These are phyloP conservation scores for Acorus calamus DNA, from an alignment of 106 monocot species.

Conservation along the genomic window DNA sequence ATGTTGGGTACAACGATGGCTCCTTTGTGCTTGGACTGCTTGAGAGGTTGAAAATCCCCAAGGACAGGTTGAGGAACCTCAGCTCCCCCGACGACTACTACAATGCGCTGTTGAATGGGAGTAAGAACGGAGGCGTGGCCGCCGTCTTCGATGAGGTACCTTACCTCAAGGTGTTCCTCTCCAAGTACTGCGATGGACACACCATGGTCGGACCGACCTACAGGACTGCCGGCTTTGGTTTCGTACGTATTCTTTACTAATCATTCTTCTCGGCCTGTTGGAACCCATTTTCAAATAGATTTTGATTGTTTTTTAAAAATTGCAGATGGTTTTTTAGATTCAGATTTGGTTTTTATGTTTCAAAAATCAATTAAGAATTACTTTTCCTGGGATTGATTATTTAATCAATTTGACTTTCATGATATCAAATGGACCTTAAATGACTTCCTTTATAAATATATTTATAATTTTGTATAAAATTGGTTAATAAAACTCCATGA, in stretches of 20 bases:
- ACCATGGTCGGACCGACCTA: conserved; percentile 26
- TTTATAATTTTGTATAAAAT: no score
- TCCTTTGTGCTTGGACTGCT: conserved; percentile 14
- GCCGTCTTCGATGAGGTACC: conserved; percentile 22
- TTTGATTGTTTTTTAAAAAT: no score
- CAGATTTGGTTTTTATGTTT: no score
- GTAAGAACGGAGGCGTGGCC: conserved; percentile 19
- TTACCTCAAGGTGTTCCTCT: conserved; percentile 24
- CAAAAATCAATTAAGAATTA: no score
- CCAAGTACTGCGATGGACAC: conserved; percentile 8
- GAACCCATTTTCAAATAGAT: no score
- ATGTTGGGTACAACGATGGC: background rate
- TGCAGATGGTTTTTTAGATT: no score
- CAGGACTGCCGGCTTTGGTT: conserved; percentile 28
- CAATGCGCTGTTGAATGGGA: conserved; percentile 18
- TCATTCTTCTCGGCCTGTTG: no score
- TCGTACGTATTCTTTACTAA: conserved; percentile 9
- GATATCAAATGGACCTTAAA: no score
- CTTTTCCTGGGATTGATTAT: no score
- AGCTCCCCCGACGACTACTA: background rate
- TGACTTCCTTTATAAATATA: no score
- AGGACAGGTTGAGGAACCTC: conserved; percentile 6
- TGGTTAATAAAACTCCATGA: no score
- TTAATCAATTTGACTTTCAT: no score
- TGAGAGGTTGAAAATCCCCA: conserved; percentile 9